A percentile compares a stretch with the other conserved stretches of the same genome.
These are phyloP conservation scores for Pisolithus microcarpus DNA, from an alignment of 768 basidiomycete genomes.

Conservation along the genomic window DNA sequence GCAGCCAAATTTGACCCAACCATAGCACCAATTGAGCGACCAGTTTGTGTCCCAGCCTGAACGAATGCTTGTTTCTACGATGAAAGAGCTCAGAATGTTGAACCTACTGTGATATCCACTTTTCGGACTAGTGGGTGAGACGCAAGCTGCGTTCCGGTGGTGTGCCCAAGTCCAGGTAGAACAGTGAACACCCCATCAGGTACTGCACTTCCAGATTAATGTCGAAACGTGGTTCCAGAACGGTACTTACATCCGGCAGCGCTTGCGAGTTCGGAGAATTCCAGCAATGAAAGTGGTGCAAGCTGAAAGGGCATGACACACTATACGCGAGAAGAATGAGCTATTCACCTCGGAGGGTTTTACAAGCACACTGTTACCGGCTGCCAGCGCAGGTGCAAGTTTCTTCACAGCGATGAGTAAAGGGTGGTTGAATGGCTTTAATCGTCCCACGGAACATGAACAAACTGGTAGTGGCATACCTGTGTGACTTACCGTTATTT, in stretches of 20 bases:
- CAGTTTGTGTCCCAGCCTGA: constrained; percentile 74
- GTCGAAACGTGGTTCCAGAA: neutral
- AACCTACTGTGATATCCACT: constrained; percentile 73
- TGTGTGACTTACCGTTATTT: constrained; percentile 60
- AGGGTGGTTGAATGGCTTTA: constrained; percentile 83
- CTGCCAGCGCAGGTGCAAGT: constrained; percentile 77
- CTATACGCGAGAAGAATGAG: neutral
- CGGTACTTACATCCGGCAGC: constrained; percentile 55
- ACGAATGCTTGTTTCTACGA: neutral
- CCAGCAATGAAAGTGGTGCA: constrained; percentile 73
- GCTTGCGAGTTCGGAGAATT: constrained; percentile 60
- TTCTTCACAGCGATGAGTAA: constrained; percentile 87
- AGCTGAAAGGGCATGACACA: constrained; percentile 32
- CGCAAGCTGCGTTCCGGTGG: constrained; percentile 58
- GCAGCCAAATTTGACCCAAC: constrained; percentile 68
- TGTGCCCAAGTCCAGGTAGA: constrained; percentile 63
- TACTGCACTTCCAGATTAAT: constrained; percentile 37
- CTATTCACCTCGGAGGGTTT: constrained; percentile 66
- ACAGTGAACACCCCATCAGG: constrained; percentile 68
- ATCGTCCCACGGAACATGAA: neutral
- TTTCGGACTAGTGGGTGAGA: constrained; percentile 64
- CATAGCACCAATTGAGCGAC: constrained; percentile 62
- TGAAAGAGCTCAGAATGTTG: neutral
- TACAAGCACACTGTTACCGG: constrained; percentile 77
- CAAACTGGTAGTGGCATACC: neutral